Percentiles rank a stretch among this genome's conserved stretches.
phyloP scores from a whole-genome alignment of 169 alveolate species.

The Plasmodium relictum region DNA sequence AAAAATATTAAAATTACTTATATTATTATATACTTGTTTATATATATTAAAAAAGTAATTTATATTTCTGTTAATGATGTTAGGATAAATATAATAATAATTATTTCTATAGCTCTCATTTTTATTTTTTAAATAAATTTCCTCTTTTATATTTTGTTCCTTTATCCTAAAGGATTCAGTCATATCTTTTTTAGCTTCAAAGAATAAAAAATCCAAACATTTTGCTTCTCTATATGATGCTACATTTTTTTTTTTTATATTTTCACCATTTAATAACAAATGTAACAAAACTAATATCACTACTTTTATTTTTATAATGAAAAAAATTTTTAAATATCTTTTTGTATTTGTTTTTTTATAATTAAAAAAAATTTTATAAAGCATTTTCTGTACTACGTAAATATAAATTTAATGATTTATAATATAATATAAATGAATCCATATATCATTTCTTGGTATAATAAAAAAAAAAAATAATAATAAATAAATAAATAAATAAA shows the following conservation, averaged over 20 bases:
- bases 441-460: neutral
- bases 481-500: no score
- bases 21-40: neutral
- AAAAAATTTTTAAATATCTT: slow-evolving; percentile 1
- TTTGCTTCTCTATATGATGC: no score
- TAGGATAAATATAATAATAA: no score
- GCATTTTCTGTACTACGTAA: slow-evolving; percentile 13
- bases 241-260: slow-evolving; percentile 4
- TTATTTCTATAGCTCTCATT: neutral
- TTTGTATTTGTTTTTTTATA: slow-evolving; percentile 25
- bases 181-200: neutral
- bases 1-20: slow-evolving; percentile 3
- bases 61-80: neutral
- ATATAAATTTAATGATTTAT: neutral
- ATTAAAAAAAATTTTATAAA: slow-evolving; percentile 11
- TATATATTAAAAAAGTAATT: no score
- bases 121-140: neutral
- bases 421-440: neutral
- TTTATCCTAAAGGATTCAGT: neutral
- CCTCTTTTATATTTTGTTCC: neutral
- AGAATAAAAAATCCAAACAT: no score
- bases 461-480: neutral
- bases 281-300: slow-evolving; percentile 12
- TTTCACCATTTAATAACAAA: slow-evolving; percentile 18
- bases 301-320: slow-evolving; percentile 19